Evolutionary conservation across 1,284 basidiomycete genomes (phyloP).

Genomic region (Rhodotorula sp.): DNA sequence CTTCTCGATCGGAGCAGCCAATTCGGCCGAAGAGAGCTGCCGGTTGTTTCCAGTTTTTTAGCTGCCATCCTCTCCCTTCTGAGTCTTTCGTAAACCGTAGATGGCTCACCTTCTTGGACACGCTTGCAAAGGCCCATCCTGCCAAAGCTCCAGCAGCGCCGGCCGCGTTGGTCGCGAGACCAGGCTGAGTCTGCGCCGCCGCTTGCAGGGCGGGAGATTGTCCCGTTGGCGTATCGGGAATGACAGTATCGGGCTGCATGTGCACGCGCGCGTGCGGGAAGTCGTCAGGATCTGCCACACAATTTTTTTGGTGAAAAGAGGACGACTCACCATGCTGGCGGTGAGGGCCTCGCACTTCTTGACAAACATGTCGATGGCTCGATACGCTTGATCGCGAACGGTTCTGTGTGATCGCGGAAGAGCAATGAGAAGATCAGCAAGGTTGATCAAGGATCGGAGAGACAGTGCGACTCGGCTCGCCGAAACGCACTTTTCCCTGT

Average conservation of each 20-base stretch:
- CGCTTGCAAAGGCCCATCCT: constrained; percentile 87
- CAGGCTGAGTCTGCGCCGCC: constrained; percentile 50
- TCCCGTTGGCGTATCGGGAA: constrained; percentile 38
- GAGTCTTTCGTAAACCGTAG: too few relatives aligned
- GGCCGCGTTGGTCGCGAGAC: constrained; percentile 76
- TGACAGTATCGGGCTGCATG: constrained; percentile 66
- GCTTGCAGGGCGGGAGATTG: constrained; percentile 31
- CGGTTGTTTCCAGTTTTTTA: constrained; percentile 54
- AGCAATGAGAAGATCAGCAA: background rate
- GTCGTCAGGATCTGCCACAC: background rate
- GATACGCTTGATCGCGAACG: constrained; percentile 92
- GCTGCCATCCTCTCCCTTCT: too few relatives aligned
- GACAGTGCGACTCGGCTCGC: too few relatives aligned
- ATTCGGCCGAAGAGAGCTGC: constrained; percentile 53
- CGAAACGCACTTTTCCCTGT: constrained; percentile 64
- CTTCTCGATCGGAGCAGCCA: constrained; percentile 48
- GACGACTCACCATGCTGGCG: constrained; percentile 65
- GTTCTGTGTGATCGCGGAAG: constrained; percentile 55
- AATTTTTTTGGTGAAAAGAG: background rate
- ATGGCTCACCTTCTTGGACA: constrained; percentile 67
- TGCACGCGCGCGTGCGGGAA: background rate
- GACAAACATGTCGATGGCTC: constrained; percentile 80
- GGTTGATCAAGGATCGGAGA: too few relatives aligned
- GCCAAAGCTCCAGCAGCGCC: constrained; percentile 87
- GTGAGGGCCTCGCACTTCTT: constrained; percentile 78